Percentiles rank a stretch among this genome's conserved stretches.
Conservation (phyloP, 768 basidiomycete species). For the Nidularia pulvinata region DNA sequence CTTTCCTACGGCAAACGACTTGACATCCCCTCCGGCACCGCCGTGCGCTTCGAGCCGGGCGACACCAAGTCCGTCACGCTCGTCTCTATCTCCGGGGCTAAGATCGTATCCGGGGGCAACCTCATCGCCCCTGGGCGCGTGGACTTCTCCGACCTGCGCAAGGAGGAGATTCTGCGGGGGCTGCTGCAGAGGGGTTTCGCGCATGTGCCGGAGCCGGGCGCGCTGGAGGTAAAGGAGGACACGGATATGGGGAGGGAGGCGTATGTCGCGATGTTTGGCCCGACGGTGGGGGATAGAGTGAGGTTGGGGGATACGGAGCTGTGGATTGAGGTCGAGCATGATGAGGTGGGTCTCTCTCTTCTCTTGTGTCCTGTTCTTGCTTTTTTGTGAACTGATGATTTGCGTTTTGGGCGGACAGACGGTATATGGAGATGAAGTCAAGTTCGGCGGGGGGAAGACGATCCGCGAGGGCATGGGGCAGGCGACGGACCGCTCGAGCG, state of each 20-base stretch:
- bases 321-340: constrained; percentile 92
- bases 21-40: constrained; percentile 94
- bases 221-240: constrained; percentile 45
- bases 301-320: constrained; percentile 87
- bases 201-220: constrained; percentile 68
- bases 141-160: constrained; percentile 28
- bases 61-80: constrained; percentile 84
- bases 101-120: constrained; percentile 81
- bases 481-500: constrained; percentile 66
- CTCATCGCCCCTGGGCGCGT: constrained; percentile 58
- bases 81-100: constrained; percentile 73
- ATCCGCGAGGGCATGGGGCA: constrained; percentile 99
- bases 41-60: constrained; percentile 96
- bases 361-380: not conserved
- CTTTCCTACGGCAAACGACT: constrained; percentile 84
- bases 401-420: constrained; percentile 42
- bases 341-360: constrained; percentile 48
- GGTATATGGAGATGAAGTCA: constrained; percentile 94
- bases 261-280: constrained; percentile 95
- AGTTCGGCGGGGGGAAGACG: constrained; percentile 96
- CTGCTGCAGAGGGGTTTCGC: constrained; percentile 66
- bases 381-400: not conserved
- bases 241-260: constrained; percentile 64
- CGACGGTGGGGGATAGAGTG: constrained; percentile 88
- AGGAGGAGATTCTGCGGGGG: constrained; percentile 42